A percentile compares a stretch with the other conserved stretches of the same genome.
Conservation (phyloP, 371 early-diverging fungal genomes). For the Mortierella polycephala region DNA sequence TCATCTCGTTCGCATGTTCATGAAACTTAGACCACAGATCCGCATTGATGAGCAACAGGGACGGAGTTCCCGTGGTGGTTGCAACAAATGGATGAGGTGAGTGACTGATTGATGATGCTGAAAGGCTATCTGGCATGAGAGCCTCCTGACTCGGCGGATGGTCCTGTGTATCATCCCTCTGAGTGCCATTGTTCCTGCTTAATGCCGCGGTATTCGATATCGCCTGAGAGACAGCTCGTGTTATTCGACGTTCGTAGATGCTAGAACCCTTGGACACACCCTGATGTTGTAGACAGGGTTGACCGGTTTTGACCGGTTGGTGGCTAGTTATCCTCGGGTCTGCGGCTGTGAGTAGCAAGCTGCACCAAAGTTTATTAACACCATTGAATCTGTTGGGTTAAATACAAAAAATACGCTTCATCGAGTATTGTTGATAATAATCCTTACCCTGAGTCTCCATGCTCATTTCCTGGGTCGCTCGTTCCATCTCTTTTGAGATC, state of each 20-base stretch:
- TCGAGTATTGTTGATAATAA: background rate
- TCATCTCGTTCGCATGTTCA: conserved; percentile 61
- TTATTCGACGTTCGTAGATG: no score
- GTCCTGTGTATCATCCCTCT: background rate
- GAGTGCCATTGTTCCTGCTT: no score
- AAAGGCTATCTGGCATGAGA: background rate
- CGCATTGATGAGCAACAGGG: conserved; percentile 33
- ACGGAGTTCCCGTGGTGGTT: background rate
- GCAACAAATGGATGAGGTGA: background rate
- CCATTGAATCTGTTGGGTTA: no score
- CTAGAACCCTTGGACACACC: no score
- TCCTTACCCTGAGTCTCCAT: background rate
- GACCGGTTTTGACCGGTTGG: no score
- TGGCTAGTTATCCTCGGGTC: no score
- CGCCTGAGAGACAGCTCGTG: no score
- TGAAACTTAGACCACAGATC: conserved; percentile 59
- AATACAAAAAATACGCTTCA: background rate
- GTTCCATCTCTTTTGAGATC: background rate
- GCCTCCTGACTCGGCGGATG: no score
- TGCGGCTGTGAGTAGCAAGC: no score
- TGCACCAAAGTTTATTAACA: no score
- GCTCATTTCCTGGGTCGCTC: background rate
- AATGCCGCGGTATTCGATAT: no score
- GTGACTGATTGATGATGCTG: background rate
- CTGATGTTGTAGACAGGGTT: no score